These are phyloP conservation scores for Cyamopsis tetragonoloba DNA, from an alignment of 306 rosid genomes.

Conservation along the genomic window DNA sequence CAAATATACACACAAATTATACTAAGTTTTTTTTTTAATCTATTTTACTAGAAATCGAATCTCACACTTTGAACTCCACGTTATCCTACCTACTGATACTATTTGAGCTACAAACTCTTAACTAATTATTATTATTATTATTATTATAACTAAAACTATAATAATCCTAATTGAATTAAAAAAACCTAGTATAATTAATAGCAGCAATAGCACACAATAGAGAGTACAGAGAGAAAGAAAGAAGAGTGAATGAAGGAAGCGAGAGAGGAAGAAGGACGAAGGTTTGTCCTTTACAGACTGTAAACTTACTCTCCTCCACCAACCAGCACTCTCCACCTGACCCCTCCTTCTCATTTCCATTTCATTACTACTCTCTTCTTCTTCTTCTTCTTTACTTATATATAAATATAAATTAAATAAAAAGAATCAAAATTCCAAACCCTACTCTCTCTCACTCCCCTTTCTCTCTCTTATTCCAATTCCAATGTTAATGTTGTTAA, in stretches of 20 bases:
- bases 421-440: background rate
- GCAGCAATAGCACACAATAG: background rate
- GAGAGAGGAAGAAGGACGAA: slow-evolving; percentile 9
- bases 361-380: slow-evolving; percentile 5
- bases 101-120: too few relatives aligned
- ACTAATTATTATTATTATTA: too few relatives aligned
- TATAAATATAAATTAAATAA: too few relatives aligned
- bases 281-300: slow-evolving; percentile 62
- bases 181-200: too few relatives aligned
- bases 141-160: too few relatives aligned
- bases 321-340: slow-evolving; percentile 73
- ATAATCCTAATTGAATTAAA: too few relatives aligned
- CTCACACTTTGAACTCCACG: too few relatives aligned
- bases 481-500: background rate
- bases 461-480: slow-evolving; percentile 20
- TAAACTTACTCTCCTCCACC: slow-evolving; percentile 64
- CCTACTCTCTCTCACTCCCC: slow-evolving; percentile 18
- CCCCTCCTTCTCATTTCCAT: slow-evolving; percentile 43
- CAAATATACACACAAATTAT: too few relatives aligned
- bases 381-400: background rate
- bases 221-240: background rate
- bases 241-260: slow-evolving; percentile 1
- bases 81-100: too few relatives aligned
- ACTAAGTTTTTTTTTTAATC: too few relatives aligned
- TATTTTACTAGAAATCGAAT: too few relatives aligned